phyloP scores from a whole-genome alignment of 2,329 filamentous ascomycete species.

The Tolypocladium paradoxum region DNA sequence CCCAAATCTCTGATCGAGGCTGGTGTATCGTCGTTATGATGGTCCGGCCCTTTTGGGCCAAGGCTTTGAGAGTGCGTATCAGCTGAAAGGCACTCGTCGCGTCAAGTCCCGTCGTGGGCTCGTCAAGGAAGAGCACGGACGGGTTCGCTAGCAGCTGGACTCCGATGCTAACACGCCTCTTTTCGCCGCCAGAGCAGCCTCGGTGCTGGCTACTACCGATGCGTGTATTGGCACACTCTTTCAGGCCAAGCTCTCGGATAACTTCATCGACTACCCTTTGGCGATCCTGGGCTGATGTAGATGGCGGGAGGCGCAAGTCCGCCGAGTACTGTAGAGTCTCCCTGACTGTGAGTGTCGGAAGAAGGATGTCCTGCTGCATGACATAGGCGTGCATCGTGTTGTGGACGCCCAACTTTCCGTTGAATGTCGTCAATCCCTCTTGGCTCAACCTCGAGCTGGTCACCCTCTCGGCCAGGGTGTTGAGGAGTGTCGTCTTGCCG shows the following conservation, averaged over 20 bases:
- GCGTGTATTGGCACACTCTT: slow-evolving; percentile 65
- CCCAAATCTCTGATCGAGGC: slow-evolving; percentile 70
- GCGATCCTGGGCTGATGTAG: slow-evolving; percentile 48
- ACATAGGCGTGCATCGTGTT: slow-evolving; percentile 56
- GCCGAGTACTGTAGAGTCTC: slow-evolving; percentile 67
- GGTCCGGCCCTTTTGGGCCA: slow-evolving; percentile 59
- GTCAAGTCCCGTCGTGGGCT: slow-evolving; percentile 69
- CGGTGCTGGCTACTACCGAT: slow-evolving; percentile 63
- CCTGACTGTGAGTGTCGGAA: slow-evolving; percentile 63
- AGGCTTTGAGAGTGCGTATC: slow-evolving; percentile 55
- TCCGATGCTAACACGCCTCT: slow-evolving; percentile 64
- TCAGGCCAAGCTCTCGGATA: slow-evolving; percentile 63
- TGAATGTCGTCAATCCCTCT: slow-evolving; percentile 50
- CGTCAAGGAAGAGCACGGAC: slow-evolving; percentile 66
- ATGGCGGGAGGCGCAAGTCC: slow-evolving; percentile 56
- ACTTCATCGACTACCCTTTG: slow-evolving; percentile 61
- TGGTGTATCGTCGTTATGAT: slow-evolving; percentile 69
- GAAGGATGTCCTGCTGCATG: slow-evolving; percentile 65
- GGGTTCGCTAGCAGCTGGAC: slow-evolving; percentile 73
- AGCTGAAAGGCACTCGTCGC: slow-evolving; percentile 68
- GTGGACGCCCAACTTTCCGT: slow-evolving; percentile 41
- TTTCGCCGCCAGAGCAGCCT: slow-evolving; percentile 71
- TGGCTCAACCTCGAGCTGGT: slow-evolving; percentile 40
- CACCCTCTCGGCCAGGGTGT: slow-evolving; percentile 60
- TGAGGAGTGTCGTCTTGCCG: slow-evolving; percentile 63